These are phyloP conservation scores for Crepidotus variabilis DNA, from an alignment of 768 basidiomycete genomes.

Conservation along the genomic window DNA sequence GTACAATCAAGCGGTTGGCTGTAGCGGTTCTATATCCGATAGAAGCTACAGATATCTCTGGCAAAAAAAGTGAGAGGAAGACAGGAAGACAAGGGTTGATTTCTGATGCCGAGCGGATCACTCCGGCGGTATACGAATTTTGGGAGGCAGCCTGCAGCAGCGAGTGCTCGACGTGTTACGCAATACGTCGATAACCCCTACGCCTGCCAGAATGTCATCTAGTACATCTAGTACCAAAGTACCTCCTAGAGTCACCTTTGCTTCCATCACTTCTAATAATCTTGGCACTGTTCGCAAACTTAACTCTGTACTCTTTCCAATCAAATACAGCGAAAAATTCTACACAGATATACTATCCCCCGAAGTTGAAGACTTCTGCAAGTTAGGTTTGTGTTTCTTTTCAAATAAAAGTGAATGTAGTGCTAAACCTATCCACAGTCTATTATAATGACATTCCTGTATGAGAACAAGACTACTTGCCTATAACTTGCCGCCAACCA, in stretches of 20 bases:
- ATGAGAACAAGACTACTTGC: conserved; percentile 17
- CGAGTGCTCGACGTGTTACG: no score
- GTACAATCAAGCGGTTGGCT: no score
- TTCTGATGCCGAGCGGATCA: no score
- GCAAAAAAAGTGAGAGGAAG: no score
- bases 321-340: conserved; percentile 86
- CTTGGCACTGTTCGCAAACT: conserved; percentile 71
- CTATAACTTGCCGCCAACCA: conserved; percentile 10
- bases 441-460: conserved; percentile 91
- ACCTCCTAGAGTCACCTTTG: conserved; percentile 55
- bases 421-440: conserved; percentile 40
- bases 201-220: neutral
- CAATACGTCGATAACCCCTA: neutral
- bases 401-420: neutral
- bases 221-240: conserved; percentile 7
- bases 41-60: no score
- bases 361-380: conserved; percentile 83
- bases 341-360: conserved; percentile 75
- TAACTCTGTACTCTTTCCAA: conserved; percentile 81
- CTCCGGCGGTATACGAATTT: no score
- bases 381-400: conserved; percentile 63
- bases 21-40: no score
- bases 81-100: no score
- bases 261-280: conserved; percentile 77
- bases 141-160: no score